phyloP scores from a whole-genome alignment of 2,329 filamentous ascomycete species.

The Penicillium sumatraense region DNA sequence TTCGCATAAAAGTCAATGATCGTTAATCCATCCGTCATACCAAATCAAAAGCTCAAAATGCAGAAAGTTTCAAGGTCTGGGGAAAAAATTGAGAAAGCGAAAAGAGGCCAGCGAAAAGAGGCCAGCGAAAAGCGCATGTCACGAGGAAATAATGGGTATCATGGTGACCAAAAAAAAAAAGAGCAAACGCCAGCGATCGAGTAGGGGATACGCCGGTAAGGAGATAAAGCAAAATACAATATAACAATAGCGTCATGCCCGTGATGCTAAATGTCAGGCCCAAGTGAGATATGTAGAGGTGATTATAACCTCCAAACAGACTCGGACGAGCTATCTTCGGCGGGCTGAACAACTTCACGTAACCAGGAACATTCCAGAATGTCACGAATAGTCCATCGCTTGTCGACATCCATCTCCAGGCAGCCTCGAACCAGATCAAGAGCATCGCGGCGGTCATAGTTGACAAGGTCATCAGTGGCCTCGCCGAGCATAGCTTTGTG shows the following conservation, averaged over 20 bases:
- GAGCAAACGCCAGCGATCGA: constrained; percentile 30
- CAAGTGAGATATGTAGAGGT: not conserved
- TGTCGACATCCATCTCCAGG: constrained; percentile 59
- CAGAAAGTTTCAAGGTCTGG: not conserved
- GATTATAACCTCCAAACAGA: constrained; percentile 43
- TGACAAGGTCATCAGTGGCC: constrained; percentile 39
- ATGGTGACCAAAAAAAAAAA: constrained; percentile 25
- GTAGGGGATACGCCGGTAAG: constrained; percentile 20
- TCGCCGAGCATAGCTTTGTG: constrained; percentile 52
- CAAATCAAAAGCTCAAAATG: constrained; percentile 2
- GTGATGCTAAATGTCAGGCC: not conserved
- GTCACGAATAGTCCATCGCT: constrained; percentile 62
- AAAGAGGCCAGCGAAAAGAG: not conserved
- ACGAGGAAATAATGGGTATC: constrained; percentile 35
- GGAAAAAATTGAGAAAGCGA: not conserved
- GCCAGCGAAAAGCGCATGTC: not conserved
- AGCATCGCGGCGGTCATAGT: constrained; percentile 53
- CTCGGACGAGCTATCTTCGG: constrained; percentile 36
- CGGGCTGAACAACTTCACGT: constrained; percentile 40
- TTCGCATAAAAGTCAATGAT: not conserved
- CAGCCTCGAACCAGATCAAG: constrained; percentile 65
- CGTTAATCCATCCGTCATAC: constrained; percentile 1
- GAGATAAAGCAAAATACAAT: constrained; percentile 10
- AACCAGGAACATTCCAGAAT: constrained; percentile 63
- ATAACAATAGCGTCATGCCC: not conserved